Conservation (phyloP, 371 early-diverging fungal genomes). For the Actinomortierella ambigua region DNA sequence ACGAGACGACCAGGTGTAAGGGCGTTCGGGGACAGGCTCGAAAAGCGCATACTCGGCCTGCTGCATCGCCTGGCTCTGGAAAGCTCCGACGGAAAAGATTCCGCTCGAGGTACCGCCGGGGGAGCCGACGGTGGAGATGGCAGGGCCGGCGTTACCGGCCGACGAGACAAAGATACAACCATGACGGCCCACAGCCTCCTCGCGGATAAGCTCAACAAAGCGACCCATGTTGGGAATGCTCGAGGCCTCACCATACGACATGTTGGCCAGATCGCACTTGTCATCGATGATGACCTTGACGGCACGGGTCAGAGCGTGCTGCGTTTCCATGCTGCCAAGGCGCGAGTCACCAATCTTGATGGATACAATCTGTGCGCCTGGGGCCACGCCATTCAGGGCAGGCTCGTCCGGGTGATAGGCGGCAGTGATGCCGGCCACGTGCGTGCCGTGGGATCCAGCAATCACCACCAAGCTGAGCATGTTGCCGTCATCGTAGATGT, state of each 20-base stretch:
- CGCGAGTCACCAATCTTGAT: constrained; percentile 94
- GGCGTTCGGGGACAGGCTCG: constrained; percentile 74
- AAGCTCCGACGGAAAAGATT: constrained; percentile 86
- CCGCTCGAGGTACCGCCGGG: constrained; percentile 80
- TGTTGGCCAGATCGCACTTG: constrained; percentile 92
- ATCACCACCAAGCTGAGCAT: constrained; percentile 78
- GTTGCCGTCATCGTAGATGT: constrained; percentile 88
- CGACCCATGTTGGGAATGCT: constrained; percentile 76
- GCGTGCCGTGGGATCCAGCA: constrained; percentile 90
- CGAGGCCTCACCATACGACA: constrained; percentile 92
- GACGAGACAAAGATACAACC: constrained; percentile 88
- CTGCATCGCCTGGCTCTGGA: constrained; percentile 86
- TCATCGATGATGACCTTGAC: constrained; percentile 76
- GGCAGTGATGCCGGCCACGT: constrained; percentile 91
- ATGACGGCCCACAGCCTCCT: constrained; percentile 82
- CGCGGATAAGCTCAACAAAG: constrained; percentile 78
- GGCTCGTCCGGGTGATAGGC: constrained; percentile 87
- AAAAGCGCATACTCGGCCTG: constrained; percentile 86
- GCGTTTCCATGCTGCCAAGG: constrained; percentile 87
- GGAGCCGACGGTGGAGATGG: constrained; percentile 82
- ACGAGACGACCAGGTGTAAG: constrained; percentile 90
- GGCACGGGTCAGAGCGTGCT: constrained; percentile 85
- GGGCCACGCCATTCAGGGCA: constrained; percentile 88
- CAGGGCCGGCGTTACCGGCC: constrained; percentile 95
- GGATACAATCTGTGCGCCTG: constrained; percentile 91